These are phyloP conservation scores for Tephrocybe rancida DNA, from an alignment of 768 basidiomycete genomes.

Conservation along the genomic window DNA sequence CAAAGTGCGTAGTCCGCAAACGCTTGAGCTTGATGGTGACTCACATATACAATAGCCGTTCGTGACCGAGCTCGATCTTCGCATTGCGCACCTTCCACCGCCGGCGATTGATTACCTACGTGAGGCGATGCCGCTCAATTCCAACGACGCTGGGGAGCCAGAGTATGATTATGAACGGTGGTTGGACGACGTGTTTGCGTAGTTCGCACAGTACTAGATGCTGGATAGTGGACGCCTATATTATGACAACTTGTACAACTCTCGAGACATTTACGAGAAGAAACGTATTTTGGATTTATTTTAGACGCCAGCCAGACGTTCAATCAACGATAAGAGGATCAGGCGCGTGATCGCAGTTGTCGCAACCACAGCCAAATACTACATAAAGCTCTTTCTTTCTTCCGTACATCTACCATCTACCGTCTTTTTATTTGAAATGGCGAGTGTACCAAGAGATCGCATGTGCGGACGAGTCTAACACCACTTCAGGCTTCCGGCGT, in stretches of 20 bases:
- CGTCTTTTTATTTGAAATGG: constrained; percentile 29
- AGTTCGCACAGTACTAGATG: constrained; percentile 18
- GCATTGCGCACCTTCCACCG: constrained; percentile 77
- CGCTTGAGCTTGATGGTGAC: not conserved
- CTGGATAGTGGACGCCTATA: not conserved
- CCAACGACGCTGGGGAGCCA: constrained; percentile 57
- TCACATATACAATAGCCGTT: constrained; percentile 60
- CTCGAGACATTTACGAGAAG: no score
- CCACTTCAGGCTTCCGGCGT: constrained; percentile 65
- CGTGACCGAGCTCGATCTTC: constrained; percentile 92
- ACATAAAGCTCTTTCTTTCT: constrained; percentile 26
- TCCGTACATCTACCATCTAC: constrained; percentile 26
- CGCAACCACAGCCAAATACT: constrained; percentile 27
- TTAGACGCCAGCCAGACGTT: no score
- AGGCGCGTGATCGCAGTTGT: constrained; percentile 20
- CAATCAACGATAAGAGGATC: constrained; percentile 16
- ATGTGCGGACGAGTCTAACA: constrained; percentile 1
- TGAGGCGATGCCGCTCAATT: constrained; percentile 71
- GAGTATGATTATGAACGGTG: constrained; percentile 85
- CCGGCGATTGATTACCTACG: constrained; percentile 80
- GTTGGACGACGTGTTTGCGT: constrained; percentile 78
- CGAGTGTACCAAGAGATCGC: constrained; percentile 7
- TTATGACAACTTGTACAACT: no score
- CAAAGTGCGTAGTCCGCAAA: constrained; percentile 57
- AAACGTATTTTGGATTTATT: no score